Evolutionary conservation across 2,329 filamentous ascomycete species (phyloP), one percentile per base, ranked within the genome.

Genomic region (Trichoderma brevicompactum): DNA sequence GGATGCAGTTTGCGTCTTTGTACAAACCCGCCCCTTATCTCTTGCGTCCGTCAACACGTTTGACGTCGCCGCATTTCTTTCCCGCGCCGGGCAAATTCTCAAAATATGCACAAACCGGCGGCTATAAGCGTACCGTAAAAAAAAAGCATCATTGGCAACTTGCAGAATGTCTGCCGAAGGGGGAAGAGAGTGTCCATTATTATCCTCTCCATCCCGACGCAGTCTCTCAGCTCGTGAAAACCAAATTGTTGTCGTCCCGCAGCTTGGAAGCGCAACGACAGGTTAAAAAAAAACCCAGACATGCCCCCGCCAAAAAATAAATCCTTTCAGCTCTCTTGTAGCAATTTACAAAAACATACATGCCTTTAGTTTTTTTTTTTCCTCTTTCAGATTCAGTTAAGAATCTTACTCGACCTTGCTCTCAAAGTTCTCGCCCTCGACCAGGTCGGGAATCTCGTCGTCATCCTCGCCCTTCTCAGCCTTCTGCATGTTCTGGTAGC

Each of bases 401-500:
- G 46, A 52, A 62, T 28, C 59, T 84, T 95, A 97, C 85, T 97
- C 93, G 80, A 95, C 92, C 83, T 97, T 97, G 82, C 88, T 91
- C 87, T 99, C 95, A 77, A 99, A 99, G 87, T 92, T 97, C 87
- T 97, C 92, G 76, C 95, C 95, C 77, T 93, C 92, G 69, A 99
- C 94, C 72, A 99, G 86, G 74, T 98, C 94, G 74, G 95, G 95
- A 79, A 99, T 99, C 80, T 98, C 95, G 73, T 96, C 93, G 69
- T 97, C 94, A 72, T 96, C 91, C 71, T 88, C 89, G 63, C 85
- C 89, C 77, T 91, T 92, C 80, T 92, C 91, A 77, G 89, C 90
- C 90, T 97, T 97, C 85, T 97, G 94, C 88, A 98, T 89, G 85
- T 88, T 95, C 89, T 99, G 95, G 88, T 99, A 99, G 87, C 91